Evolutionary conservation across 2,329 filamentous ascomycete species (phyloP).

Genomic region (Leptographium galeiforme): DNA sequence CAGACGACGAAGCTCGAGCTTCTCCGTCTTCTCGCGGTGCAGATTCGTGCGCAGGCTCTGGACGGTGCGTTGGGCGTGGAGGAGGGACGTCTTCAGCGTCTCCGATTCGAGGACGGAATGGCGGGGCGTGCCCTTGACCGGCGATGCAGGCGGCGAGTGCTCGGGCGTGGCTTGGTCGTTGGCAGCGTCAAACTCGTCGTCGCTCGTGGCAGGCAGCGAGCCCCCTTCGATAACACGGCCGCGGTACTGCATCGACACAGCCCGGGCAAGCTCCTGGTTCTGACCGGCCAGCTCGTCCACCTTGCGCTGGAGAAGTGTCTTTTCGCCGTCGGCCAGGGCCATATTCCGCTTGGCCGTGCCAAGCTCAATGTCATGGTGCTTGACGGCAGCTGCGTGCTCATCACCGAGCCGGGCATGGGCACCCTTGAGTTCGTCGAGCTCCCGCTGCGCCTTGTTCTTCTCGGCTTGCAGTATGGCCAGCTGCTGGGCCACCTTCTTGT

Average conservation of each 20-base stretch:
- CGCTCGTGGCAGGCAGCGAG: conserved; percentile 40
- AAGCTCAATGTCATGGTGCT: conserved; percentile 80
- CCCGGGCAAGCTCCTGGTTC: conserved; percentile 81
- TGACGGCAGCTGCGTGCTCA: conserved; percentile 62
- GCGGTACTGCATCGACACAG: conserved; percentile 56
- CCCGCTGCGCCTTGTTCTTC: conserved; percentile 65
- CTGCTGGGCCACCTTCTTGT: conserved; percentile 65
- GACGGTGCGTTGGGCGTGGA: conserved; percentile 92
- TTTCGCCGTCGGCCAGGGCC: conserved; percentile 65
- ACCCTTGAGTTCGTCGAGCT: conserved; percentile 81
- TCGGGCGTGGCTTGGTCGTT: conserved; percentile 66
- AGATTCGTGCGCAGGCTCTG: conserved; percentile 90
- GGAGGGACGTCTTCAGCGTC: conserved; percentile 84
- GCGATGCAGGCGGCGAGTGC: conserved; percentile 79
- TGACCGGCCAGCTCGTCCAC: conserved; percentile 78
- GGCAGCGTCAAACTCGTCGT: conserved; percentile 51
- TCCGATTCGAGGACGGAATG: conserved; percentile 90
- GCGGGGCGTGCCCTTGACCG: conserved; percentile 79
- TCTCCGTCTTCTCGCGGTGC: conserved; percentile 96
- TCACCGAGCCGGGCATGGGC: conserved; percentile 66
- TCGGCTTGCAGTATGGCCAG: conserved; percentile 59
- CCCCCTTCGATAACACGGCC: conserved; percentile 54
- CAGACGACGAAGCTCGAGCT: conserved; percentile 88
- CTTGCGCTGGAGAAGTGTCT: conserved; percentile 64
- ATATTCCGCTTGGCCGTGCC: conserved; percentile 71